phyloP scores from a whole-genome alignment of 768 basidiomycete genomes.

The Daedaleopsis sinensis region DNA sequence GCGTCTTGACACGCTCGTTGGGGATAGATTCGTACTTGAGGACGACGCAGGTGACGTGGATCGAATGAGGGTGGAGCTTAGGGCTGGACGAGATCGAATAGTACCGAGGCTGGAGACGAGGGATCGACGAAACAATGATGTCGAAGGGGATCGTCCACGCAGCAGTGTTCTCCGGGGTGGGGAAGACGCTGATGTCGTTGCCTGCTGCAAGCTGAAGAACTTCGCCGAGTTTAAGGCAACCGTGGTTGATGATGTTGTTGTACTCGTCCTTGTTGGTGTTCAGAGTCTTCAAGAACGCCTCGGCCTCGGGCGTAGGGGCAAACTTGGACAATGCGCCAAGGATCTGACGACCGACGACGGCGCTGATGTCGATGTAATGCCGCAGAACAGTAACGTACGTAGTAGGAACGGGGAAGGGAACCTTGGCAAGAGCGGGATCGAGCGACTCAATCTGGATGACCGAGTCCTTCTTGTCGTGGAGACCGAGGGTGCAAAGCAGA shows the following conservation, averaged over 20 bases:
- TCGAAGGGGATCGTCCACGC: constrained; percentile 95
- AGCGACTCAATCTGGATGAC: constrained; percentile 95
- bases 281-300: constrained; percentile 70
- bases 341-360: constrained; percentile 92
- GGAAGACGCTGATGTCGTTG: constrained; percentile 60
- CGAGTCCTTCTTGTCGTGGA: constrained; percentile 77
- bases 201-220: constrained; percentile 90
- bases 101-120: constrained; percentile 95
- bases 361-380: constrained; percentile 96
- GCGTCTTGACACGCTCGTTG: constrained; percentile 51
- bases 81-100: constrained; percentile 99
- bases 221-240: constrained; percentile 92
- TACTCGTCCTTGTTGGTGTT: constrained; percentile 91
- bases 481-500: constrained; percentile 82
- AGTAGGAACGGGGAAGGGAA: constrained; percentile 97
- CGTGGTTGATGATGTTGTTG: constrained; percentile 69
- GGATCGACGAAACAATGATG: constrained; percentile 90
- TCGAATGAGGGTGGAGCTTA: constrained; percentile 83
- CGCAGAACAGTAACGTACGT: constrained; percentile 92
- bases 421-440: constrained; percentile 96
- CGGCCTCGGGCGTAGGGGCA: constrained; percentile 81
- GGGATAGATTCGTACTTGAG: constrained; percentile 84
- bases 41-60: constrained; percentile 95
- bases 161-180: constrained; percentile 77
- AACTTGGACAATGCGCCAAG: constrained; percentile 86